A percentile compares a stretch with the other conserved stretches of the same genome.
Conservation (phyloP, 345 rosid genomes). For the Linum usitatissimum region DNA sequence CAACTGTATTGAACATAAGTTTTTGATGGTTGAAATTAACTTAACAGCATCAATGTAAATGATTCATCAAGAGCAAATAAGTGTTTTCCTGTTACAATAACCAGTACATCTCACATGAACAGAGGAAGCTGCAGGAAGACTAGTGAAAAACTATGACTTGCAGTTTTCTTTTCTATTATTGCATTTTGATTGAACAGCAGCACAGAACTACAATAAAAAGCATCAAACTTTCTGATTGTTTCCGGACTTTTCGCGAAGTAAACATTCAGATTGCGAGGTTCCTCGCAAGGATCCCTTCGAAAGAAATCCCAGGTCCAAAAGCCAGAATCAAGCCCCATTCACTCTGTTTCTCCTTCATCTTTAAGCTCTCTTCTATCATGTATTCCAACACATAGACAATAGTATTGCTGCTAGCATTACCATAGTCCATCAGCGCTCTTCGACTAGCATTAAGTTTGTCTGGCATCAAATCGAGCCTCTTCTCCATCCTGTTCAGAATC, state of each 20-base stretch:
- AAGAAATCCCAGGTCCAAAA: constrained; percentile 94
- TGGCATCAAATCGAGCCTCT: constrained; percentile 30
- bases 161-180: too few species aligned
- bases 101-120: neutral
- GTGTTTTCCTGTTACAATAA: too few species aligned
- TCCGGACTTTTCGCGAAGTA: neutral
- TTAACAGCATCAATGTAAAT: neutral
- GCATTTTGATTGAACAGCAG: neutral
- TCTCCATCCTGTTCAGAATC: constrained; percentile 70
- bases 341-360: constrained; percentile 16
- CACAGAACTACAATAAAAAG: neutral
- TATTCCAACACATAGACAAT: constrained; percentile 78
- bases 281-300: constrained; percentile 66
- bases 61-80: neutral
- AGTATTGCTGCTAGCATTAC: constrained; percentile 86
- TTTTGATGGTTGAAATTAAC: neutral
- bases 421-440: constrained; percentile 72
- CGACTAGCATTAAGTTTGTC: constrained; percentile 70
- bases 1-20: constrained; percentile 1
- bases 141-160: too few species aligned
- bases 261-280: constrained; percentile 1
- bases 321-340: constrained; percentile 93
- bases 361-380: constrained; percentile 58
- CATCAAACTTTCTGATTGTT: neutral
- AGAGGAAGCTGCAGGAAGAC: neutral